Conservation (phyloP, 352 stramenopile genomes). For the Phytophthora chlamydospora region DNA sequence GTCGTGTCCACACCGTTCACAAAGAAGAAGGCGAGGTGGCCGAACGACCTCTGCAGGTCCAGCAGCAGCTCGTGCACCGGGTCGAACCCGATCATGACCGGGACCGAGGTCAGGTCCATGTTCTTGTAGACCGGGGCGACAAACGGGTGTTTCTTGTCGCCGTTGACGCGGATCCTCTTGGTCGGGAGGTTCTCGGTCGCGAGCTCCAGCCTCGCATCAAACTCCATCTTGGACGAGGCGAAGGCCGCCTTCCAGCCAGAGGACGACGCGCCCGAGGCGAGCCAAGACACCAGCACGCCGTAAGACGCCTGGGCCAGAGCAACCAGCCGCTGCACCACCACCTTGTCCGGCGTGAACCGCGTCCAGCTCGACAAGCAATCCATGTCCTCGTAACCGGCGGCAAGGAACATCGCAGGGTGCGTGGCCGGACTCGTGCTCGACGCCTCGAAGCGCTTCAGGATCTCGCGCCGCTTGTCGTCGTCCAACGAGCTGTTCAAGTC, state of each 20-base stretch:
- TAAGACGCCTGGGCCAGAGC: slow-evolving; percentile 68
- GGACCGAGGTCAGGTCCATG: slow-evolving; percentile 71
- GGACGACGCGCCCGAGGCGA: slow-evolving; percentile 52
- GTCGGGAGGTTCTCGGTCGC: slow-evolving; percentile 58
- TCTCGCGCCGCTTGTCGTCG: slow-evolving; percentile 72
- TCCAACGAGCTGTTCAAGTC: slow-evolving; percentile 69
- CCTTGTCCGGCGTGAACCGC: slow-evolving; percentile 60
- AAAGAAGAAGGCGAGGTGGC: slow-evolving; percentile 83
- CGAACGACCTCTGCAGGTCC: slow-evolving; percentile 61
- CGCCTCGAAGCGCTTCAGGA: slow-evolving; percentile 79
- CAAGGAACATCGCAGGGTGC: slow-evolving; percentile 82
- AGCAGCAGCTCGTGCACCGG: slow-evolving; percentile 70
- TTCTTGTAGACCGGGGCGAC: slow-evolving; percentile 87
- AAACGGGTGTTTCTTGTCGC: slow-evolving; percentile 73
- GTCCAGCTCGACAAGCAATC: slow-evolving; percentile 88
- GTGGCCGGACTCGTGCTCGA: slow-evolving; percentile 58
- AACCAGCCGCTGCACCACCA: slow-evolving; percentile 71
- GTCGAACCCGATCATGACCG: slow-evolving; percentile 78
- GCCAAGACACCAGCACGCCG: slow-evolving; percentile 60
- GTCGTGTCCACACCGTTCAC: slow-evolving; percentile 66
- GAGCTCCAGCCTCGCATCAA: slow-evolving; percentile 68
- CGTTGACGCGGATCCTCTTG: slow-evolving; percentile 55
- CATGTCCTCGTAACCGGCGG: slow-evolving; percentile 78
- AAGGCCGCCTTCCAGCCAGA: slow-evolving; percentile 77
- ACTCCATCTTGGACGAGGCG: slow-evolving; percentile 55